Evolutionary conservation across 257 asterid species (phyloP).

Genomic region (Dorcoceras hygrometricum): DNA sequence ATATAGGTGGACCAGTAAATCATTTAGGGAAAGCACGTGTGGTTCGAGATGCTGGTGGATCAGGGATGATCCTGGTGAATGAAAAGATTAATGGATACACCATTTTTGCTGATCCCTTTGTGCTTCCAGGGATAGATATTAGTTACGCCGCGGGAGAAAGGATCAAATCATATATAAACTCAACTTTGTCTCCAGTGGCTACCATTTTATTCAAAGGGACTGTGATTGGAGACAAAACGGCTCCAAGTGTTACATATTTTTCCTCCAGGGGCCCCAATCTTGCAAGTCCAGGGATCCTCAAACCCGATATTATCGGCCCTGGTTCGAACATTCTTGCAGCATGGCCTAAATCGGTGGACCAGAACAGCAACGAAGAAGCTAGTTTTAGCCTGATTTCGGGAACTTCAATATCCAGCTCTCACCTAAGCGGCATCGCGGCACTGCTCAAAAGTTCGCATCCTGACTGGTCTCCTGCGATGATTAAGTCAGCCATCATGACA

Average conservation of each 20-base stretch:
- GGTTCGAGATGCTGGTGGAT: constrained; percentile 39
- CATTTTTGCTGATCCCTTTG: constrained; percentile 20
- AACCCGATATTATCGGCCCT: constrained; percentile 38
- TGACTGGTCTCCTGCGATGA: constrained; percentile 40
- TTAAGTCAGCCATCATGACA: constrained; percentile 40
- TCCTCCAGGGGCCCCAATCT: constrained; percentile 38
- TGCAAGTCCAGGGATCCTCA: constrained; percentile 30
- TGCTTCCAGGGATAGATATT: constrained; percentile 28
- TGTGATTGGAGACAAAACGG: constrained; percentile 3
- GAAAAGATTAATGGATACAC: constrained; percentile 2
- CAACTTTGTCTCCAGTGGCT: constrained; percentile 14
- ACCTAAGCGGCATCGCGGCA: constrained; percentile 35
- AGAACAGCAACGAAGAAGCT: background rate
- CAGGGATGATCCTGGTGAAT: constrained; percentile 34
- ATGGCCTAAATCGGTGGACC: constrained; percentile 19
- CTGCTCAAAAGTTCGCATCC: constrained; percentile 34
- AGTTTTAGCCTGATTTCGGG: constrained; percentile 28
- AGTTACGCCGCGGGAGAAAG: constrained; percentile 25
- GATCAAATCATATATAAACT: constrained; percentile 29
- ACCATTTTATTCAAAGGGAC: constrained; percentile 34
- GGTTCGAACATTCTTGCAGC: constrained; percentile 37
- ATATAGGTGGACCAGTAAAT: background rate
- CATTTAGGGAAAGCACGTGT: constrained; percentile 22
- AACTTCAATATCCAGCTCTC: constrained; percentile 45
- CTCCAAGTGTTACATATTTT: constrained; percentile 26